phyloP scores from a whole-genome alignment of 208 protist species.

The Trichomonas vaginalis region DNA sequence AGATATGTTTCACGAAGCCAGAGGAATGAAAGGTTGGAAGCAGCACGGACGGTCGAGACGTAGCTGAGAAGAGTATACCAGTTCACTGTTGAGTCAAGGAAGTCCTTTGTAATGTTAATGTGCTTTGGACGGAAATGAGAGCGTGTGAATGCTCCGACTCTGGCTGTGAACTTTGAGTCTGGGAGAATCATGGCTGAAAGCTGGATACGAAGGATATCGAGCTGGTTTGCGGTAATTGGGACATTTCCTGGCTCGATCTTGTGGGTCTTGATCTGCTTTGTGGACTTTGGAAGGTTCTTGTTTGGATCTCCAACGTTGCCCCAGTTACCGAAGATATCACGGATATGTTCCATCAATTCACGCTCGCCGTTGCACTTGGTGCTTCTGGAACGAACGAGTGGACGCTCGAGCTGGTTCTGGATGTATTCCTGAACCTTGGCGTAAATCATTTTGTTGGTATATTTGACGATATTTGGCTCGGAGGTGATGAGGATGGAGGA shows the following conservation, averaged over 20 bases:
- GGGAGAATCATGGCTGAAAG: not conserved
- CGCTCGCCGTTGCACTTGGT: not conserved
- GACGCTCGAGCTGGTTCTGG: not conserved
- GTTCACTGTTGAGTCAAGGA: not conserved
- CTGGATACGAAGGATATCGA: not conserved
- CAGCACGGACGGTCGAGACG: not conserved
- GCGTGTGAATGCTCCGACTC: not conserved
- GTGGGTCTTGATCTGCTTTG: not conserved
- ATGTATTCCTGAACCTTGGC: not conserved
- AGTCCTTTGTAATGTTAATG: not conserved
- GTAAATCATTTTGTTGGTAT: not conserved
- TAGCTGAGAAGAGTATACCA: not conserved
- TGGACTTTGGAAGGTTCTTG: not conserved
- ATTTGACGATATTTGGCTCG: not conserved
- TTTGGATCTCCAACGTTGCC: not conserved
- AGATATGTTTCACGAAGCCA: not conserved
- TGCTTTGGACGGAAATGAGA: not conserved
- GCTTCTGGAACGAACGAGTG: not conserved
- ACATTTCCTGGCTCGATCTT: not conserved
- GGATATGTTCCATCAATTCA: not conserved
- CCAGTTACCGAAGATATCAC: not conserved
- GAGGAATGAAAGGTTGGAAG: not conserved
- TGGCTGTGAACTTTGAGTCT: not conserved
- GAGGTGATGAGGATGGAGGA: not conserved
- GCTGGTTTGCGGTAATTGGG: not conserved